Evolutionary conservation across 1,284 basidiomycete species (phyloP).

Genomic region (Sphagnurus paluster): DNA sequence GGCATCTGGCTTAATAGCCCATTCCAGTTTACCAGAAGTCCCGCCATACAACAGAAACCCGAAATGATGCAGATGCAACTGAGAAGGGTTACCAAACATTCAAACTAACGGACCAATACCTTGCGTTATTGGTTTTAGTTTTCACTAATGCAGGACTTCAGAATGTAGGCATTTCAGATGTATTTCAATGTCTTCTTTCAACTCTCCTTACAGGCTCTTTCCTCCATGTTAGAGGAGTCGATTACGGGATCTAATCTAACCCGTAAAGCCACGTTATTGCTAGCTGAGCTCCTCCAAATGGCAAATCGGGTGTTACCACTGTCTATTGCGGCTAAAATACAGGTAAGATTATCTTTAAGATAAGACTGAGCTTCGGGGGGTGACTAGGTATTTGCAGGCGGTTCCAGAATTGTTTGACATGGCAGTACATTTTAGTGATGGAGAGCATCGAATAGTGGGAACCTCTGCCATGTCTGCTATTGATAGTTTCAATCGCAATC

Average conservation of each 20-base stretch:
- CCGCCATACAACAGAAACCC: slow-evolving; percentile 39
- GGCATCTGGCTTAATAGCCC: background rate
- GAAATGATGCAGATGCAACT: slow-evolving; percentile 18
- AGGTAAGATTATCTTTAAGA: slow-evolving; percentile 49
- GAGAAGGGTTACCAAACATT: slow-evolving; percentile 62
- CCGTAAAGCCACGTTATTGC: slow-evolving; percentile 88
- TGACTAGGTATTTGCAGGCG: slow-evolving; percentile 46
- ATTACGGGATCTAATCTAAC: slow-evolving; percentile 69
- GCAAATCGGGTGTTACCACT: slow-evolving; percentile 89
- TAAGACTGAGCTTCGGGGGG: background rate
- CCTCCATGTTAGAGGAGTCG: slow-evolving; percentile 79
- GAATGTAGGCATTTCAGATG: slow-evolving; percentile 62
- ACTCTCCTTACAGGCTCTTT: slow-evolving; percentile 64
- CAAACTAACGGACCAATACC: slow-evolving; percentile 92
- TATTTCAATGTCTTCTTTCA: background rate
- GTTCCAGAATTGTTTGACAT: slow-evolving; percentile 86
- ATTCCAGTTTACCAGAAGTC: slow-evolving; percentile 67
- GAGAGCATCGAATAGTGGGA: slow-evolving; percentile 79
- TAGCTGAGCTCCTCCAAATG: slow-evolving; percentile 89
- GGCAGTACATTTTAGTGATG: slow-evolving; percentile 74
- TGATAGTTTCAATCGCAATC: slow-evolving; percentile 89
- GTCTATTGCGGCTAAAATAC: slow-evolving; percentile 78
- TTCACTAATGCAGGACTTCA: slow-evolving; percentile 87
- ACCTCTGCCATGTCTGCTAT: slow-evolving; percentile 86
- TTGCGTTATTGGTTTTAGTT: slow-evolving; percentile 85